Percentiles rank a stretch among this genome's conserved stretches.
Conservation (phyloP, 768 basidiomycete species). For the Phaeotremella fagi region DNA sequence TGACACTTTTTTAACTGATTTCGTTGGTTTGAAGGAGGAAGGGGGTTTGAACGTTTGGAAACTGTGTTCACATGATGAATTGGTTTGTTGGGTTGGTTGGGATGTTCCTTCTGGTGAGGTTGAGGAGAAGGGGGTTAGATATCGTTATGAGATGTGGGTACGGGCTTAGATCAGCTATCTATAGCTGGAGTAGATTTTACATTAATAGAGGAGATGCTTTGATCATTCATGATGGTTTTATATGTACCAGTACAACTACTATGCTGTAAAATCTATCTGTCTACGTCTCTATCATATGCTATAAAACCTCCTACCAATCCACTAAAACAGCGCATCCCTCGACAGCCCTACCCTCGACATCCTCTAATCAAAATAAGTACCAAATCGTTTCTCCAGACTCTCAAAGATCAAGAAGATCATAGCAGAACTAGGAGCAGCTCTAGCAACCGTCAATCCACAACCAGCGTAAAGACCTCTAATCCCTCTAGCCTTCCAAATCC, state of each 20-base stretch:
- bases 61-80: slow-evolving; percentile 58
- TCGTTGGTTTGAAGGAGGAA: slow-evolving; percentile 49
- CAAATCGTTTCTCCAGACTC: slow-evolving; percentile 59
- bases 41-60: slow-evolving; percentile 54
- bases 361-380: slow-evolving; percentile 37
- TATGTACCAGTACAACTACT: no score
- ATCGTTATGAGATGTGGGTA: slow-evolving; percentile 96
- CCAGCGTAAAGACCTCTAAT: slow-evolving; percentile 84
- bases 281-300: no score
- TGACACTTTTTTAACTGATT: slow-evolving; percentile 80
- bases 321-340: not conserved
- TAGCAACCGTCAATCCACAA: slow-evolving; percentile 80
- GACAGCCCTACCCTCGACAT: not conserved
- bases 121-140: slow-evolving; percentile 75
- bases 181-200: no score
- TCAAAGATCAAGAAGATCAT: slow-evolving; percentile 92
- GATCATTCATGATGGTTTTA: no score
- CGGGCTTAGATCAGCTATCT: no score
- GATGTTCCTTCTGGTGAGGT: slow-evolving; percentile 70
- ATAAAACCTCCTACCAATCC: not conserved
- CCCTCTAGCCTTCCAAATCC: slow-evolving; percentile 71
- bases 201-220: no score
- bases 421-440: slow-evolving; percentile 82
- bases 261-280: no score
- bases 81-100: slow-evolving; percentile 74